phyloP scores from a whole-genome alignment of 371 early-diverging fungal genomes.

The Chytridium lagenaria region DNA sequence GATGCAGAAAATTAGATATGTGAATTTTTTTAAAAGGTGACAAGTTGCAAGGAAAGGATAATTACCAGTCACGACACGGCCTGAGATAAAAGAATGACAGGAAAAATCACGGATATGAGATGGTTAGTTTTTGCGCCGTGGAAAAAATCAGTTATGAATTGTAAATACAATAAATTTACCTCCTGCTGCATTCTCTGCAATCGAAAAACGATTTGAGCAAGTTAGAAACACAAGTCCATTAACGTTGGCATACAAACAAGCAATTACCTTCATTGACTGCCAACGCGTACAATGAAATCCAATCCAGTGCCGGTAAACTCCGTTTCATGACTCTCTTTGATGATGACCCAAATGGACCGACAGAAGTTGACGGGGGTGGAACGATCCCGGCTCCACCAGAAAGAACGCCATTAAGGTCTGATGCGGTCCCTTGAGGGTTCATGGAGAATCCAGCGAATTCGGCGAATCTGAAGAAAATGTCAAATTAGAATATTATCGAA shows the following conservation, averaged over 20 bases:
- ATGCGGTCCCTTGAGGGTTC: conserved; percentile 16
- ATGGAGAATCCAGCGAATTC: conserved; percentile 41
- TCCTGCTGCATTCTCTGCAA: conserved; percentile 88
- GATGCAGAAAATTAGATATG: neutral
- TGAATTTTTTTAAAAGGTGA: neutral
- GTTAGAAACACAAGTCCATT: neutral
- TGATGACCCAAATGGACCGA: neutral
- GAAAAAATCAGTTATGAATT: neutral
- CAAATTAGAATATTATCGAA: neutral
- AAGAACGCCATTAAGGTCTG: neutral
- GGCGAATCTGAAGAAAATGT: conserved; percentile 25
- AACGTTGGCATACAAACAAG: neutral
- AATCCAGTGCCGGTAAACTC: conserved; percentile 83
- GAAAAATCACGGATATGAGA: too few relatives aligned
- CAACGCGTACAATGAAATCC: conserved; percentile 92
- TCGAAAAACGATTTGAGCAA: neutral
- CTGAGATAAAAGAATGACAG: conserved; percentile 12
- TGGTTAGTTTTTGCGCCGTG: too few relatives aligned
- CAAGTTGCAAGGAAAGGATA: neutral
- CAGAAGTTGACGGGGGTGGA: neutral
- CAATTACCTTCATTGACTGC: conserved; percentile 84
- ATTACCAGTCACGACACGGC: conserved; percentile 90
- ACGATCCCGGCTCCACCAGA: neutral
- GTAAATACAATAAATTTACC: conserved; percentile 38
- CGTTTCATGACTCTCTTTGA: conserved; percentile 27